phyloP scores from a whole-genome alignment of 305 asterid genomes.

The Solanum hybrid region DNA sequence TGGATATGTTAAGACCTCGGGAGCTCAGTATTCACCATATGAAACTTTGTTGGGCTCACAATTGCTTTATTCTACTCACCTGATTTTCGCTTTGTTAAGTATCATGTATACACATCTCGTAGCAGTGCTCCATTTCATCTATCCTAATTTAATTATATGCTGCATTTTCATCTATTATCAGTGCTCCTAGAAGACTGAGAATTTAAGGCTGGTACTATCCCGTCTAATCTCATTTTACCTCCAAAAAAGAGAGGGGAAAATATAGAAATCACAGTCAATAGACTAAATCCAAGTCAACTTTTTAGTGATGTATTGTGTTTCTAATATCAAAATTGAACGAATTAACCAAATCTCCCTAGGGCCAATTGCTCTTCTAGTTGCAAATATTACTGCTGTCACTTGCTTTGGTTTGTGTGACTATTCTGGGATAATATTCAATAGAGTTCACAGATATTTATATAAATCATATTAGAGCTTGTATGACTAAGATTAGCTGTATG shows the following conservation, averaged over 20 bases:
- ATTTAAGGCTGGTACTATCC: neutral
- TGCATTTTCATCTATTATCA: neutral
- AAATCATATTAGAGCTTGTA: neutral
- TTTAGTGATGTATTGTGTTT: neutral
- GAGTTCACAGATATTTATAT: neutral
- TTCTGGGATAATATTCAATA: neutral
- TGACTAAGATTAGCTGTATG: neutral
- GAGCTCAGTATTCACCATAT: neutral
- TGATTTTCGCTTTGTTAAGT: neutral
- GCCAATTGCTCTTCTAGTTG: neutral
- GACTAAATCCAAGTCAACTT: neutral
- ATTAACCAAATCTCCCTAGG: neutral
- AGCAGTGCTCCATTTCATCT: neutral
- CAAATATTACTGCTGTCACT: neutral
- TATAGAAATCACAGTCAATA: neutral
- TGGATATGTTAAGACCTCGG: neutral
- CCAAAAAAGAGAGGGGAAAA: neutral
- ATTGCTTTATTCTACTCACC: neutral
- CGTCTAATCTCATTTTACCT: neutral
- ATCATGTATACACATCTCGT: neutral
- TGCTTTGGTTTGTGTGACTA: neutral
- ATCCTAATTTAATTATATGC: neutral
- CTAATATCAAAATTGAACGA: neutral
- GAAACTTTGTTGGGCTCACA: neutral
- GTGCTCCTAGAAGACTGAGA: neutral